Conservation (phyloP, 345 rosid genomes). For the Camelina hispida region DNA sequence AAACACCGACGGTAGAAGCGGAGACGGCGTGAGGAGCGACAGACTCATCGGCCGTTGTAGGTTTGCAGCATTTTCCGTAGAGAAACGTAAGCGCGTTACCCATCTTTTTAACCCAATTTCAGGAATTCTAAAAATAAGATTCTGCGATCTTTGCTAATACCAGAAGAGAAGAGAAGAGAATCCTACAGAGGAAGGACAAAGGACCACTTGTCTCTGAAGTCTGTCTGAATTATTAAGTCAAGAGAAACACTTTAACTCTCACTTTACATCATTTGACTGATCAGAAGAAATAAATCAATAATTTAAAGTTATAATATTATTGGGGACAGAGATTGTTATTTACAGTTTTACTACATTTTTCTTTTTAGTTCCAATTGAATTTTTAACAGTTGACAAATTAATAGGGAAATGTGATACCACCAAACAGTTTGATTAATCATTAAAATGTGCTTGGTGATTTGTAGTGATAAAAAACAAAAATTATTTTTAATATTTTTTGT, state of each 20-base stretch:
- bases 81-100: constrained; percentile 61
- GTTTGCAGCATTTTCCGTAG: constrained; percentile 56
- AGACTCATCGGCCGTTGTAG: constrained; percentile 55
- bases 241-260: neutral
- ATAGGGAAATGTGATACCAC: no score
- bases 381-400: no score
- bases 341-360: no score
- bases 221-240: no score
- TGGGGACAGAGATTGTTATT: no score
- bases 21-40: constrained; percentile 63
- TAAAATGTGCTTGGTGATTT: no score
- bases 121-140: neutral
- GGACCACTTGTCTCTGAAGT: neutral
- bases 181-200: neutral
- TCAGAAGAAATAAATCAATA: no score
- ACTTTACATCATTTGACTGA: neutral
- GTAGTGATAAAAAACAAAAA: no score
- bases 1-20: constrained; percentile 65
- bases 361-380: no score
- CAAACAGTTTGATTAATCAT: no score
- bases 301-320: no score
- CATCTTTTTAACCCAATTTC: constrained; percentile 41
- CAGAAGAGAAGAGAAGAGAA: neutral
- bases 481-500: no score
- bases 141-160: constrained; percentile 15